A percentile compares a stretch with the other conserved stretches of the same genome.
These are phyloP conservation scores for Rachicladosporium sp. DNA, from an alignment of 2,329 filamentous ascomycete species.

Conservation along the genomic window DNA sequence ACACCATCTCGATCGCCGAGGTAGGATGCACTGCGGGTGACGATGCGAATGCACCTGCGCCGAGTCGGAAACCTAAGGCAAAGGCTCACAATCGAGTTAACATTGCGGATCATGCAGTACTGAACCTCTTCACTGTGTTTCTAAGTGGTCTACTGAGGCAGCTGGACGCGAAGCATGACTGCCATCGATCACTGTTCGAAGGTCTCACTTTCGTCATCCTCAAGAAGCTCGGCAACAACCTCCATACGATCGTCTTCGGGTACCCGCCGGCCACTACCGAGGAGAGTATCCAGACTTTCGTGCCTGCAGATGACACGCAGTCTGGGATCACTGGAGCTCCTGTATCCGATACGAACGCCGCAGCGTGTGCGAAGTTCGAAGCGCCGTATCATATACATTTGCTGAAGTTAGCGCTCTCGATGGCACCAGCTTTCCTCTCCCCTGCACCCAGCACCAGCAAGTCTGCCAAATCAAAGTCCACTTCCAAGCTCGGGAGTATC, in stretches of 20 bases:
- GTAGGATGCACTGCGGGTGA: slow-evolving; percentile 13
- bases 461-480: slow-evolving; percentile 13
- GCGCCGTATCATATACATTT: slow-evolving; percentile 30
- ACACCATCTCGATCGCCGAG: slow-evolving; percentile 4
- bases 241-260: slow-evolving; percentile 30
- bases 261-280: slow-evolving; percentile 12
- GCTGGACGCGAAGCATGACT: slow-evolving; percentile 23
- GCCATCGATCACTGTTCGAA: slow-evolving; percentile 32
- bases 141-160: slow-evolving; percentile 24
- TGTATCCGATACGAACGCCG: too few relatives aligned
- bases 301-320: slow-evolving; percentile 10
- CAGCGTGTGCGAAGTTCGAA: slow-evolving; percentile 18
- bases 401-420: slow-evolving; percentile 27
- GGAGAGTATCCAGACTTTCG: slow-evolving; percentile 13
- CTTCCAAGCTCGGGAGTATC: slow-evolving; percentile 15
- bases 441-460: slow-evolving; percentile 7
- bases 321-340: background rate
- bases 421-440: slow-evolving; percentile 26
- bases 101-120: slow-evolving; percentile 11
- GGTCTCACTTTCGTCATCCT: slow-evolving; percentile 31
- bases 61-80: slow-evolving; percentile 8
- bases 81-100: slow-evolving; percentile 9
- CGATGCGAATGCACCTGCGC: background rate
- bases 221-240: slow-evolving; percentile 25
- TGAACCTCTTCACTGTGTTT: slow-evolving; percentile 22